Evolutionary conservation across 208 protist genomes (phyloP).

Genomic region (Crithidia mellificae): DNA sequence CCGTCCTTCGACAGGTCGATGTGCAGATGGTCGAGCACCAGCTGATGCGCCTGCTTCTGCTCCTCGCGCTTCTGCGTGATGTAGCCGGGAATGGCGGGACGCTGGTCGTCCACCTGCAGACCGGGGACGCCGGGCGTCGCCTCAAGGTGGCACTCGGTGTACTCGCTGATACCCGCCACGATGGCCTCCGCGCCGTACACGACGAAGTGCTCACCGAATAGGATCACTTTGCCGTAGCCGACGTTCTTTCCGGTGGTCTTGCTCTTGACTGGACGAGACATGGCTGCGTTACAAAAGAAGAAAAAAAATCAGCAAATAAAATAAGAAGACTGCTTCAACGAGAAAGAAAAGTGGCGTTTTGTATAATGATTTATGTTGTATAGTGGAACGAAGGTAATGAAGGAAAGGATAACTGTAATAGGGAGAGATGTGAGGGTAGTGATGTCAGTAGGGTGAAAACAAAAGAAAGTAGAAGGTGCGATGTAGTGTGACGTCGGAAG

Average conservation of each 20-base stretch:
- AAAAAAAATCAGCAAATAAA: slow-evolving; percentile 5
- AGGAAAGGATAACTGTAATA: too few species aligned
- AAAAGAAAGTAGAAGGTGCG: too few species aligned
- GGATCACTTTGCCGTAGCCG: slow-evolving; percentile 90
- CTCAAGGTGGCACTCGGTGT: slow-evolving; percentile 71
- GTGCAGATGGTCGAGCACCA: slow-evolving; percentile 76
- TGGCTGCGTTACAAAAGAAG: slow-evolving; percentile 14
- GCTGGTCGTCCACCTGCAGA: slow-evolving; percentile 63
- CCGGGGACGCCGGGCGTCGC: slow-evolving; percentile 40
- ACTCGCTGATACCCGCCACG: slow-evolving; percentile 80
- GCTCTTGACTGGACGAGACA: slow-evolving; percentile 42
- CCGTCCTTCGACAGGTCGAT: slow-evolving; percentile 64
- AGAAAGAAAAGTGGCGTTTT: too few species aligned
- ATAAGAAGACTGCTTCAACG: not conserved
- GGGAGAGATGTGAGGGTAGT: too few species aligned
- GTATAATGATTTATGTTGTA: too few species aligned
- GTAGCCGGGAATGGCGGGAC: slow-evolving; percentile 81
- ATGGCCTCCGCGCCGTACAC: slow-evolving; percentile 85
- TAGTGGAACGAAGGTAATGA: too few species aligned
- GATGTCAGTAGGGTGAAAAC: too few species aligned
- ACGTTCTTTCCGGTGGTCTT: slow-evolving; percentile 52
- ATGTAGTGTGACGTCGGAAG: too few species aligned
- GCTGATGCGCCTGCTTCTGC: slow-evolving; percentile 73
- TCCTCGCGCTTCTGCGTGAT: slow-evolving; percentile 73
- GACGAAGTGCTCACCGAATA: slow-evolving; percentile 94